Evolutionary conservation across 2,329 filamentous ascomycete genomes (phyloP).

Genomic region (Curvularia lunata): DNA sequence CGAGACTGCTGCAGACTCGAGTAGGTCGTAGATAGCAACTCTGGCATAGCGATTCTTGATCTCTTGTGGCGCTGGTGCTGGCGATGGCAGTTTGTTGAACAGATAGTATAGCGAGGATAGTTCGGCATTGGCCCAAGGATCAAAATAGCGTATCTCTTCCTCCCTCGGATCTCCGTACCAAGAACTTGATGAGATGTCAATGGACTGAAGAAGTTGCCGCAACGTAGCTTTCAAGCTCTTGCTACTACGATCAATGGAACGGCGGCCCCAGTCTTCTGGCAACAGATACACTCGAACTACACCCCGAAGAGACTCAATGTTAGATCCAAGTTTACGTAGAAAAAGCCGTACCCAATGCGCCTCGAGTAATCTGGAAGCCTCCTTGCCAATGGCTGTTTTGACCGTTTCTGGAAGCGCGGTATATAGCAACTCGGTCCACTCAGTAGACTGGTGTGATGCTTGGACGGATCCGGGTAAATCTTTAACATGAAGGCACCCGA

Average conservation of each 20-base stretch:
- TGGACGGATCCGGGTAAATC: background rate
- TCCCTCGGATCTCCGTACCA: conserved; percentile 61
- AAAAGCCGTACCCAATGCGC: conserved; percentile 47
- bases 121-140: conserved; percentile 52
- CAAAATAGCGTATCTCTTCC: conserved; percentile 37
- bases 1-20: conserved; percentile 48
- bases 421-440: conserved; percentile 38
- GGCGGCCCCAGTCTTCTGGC: conserved; percentile 68
- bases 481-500: conserved; percentile 44
- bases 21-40: conserved; percentile 62
- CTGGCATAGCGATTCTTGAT: conserved; percentile 60
- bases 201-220: conserved; percentile 55
- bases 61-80: conserved; percentile 60
- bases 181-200: conserved; percentile 63
- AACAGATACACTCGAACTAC: conserved; percentile 66
- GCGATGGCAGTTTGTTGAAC: conserved; percentile 77
- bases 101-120: conserved; percentile 68
- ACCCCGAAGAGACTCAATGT: background rate
- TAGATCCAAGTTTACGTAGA: conserved; percentile 12
- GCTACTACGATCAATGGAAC: conserved; percentile 59
- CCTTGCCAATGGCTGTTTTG: conserved; percentile 31
- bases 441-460: background rate
- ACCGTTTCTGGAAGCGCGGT: conserved; percentile 29
- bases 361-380: conserved; percentile 38
- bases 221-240: conserved; percentile 56